Evolutionary conservation across 805 yeast genomes (phyloP).

Genomic region (Candida fluviatilis): DNA sequence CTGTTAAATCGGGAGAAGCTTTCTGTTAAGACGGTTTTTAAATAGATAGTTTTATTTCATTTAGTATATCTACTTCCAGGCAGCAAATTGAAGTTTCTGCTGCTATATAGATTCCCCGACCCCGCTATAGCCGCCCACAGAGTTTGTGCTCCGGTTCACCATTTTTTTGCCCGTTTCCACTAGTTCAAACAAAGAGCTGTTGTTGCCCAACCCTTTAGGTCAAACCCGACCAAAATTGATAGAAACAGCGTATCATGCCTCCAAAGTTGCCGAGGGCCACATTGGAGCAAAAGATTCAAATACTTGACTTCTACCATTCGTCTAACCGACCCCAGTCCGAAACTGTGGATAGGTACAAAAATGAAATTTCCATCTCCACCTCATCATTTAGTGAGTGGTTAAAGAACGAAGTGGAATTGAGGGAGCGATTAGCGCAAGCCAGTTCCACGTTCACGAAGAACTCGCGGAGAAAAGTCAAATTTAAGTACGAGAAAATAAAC

Average conservation of each 20-base stretch:
- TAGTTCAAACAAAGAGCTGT: no score
- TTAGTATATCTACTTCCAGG: no score
- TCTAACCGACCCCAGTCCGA: slow-evolving; percentile 52
- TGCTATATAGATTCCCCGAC: no score
- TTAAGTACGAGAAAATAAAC: slow-evolving; percentile 55
- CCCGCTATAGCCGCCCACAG: no score
- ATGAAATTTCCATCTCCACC: slow-evolving; percentile 52
- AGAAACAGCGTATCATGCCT: slow-evolving; percentile 3
- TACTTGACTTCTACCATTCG: slow-evolving; percentile 47
- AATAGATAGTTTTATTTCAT: background rate
- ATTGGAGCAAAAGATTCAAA: slow-evolving; percentile 54
- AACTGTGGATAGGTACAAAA: slow-evolving; percentile 50
- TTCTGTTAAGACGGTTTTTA: slow-evolving; percentile 4
- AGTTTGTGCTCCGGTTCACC: no score
- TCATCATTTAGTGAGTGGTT: slow-evolving; percentile 61
- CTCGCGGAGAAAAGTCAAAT: slow-evolving; percentile 44
- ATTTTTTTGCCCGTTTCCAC: no score
- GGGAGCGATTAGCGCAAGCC: slow-evolving; percentile 40
- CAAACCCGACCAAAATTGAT: no score
- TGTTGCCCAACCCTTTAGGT: no score
- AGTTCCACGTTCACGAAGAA: slow-evolving; percentile 26
- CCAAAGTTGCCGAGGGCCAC: slow-evolving; percentile 46
- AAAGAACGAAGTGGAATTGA: slow-evolving; percentile 47
- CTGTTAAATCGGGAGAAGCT: slow-evolving; percentile 1
- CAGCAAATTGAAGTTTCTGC: no score